These are phyloP conservation scores for Glomus cerebriforme DNA, from an alignment of 192 early-diverging fungal species.

Conservation along the genomic window DNA sequence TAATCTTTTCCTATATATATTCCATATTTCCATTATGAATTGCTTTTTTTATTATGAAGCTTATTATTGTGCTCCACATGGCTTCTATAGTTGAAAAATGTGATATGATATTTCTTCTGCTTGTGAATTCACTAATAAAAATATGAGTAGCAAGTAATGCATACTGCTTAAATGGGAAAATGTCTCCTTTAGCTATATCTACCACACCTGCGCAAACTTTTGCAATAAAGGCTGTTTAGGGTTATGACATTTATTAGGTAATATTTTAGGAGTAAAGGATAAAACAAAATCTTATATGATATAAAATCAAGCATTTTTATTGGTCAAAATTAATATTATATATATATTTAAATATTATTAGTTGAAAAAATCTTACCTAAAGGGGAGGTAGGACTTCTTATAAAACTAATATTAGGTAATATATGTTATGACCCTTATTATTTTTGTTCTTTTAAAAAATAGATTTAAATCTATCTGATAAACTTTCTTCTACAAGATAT, in stretches of 20 bases:
- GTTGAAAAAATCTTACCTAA: too few relatives aligned
- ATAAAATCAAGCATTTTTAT: too few relatives aligned
- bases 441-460: constrained; percentile 5
- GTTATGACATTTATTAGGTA: too few relatives aligned
- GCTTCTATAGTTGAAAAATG: constrained; percentile 7
- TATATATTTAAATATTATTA: too few relatives aligned
- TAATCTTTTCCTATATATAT: constrained; percentile 12
- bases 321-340: too few relatives aligned
- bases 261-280: too few relatives aligned
- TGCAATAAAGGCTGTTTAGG: not conserved
- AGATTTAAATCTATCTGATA: constrained; percentile 11
- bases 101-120: constrained; percentile 7
- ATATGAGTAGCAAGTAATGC: not conserved
- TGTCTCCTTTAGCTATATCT: not conserved
- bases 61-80: constrained; percentile 19
- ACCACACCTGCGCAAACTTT: not conserved
- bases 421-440: too few relatives aligned
- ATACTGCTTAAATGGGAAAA: not conserved
- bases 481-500: constrained; percentile 16
- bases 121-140: constrained; percentile 24
- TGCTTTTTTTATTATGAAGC: not conserved
- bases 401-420: too few relatives aligned
- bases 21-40: not conserved
- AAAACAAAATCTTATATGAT: too few relatives aligned
- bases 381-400: too few relatives aligned